Evolutionary conservation across 2,329 filamentous ascomycete species (phyloP).

Genomic region (Xylariomycetidae sp.): DNA sequence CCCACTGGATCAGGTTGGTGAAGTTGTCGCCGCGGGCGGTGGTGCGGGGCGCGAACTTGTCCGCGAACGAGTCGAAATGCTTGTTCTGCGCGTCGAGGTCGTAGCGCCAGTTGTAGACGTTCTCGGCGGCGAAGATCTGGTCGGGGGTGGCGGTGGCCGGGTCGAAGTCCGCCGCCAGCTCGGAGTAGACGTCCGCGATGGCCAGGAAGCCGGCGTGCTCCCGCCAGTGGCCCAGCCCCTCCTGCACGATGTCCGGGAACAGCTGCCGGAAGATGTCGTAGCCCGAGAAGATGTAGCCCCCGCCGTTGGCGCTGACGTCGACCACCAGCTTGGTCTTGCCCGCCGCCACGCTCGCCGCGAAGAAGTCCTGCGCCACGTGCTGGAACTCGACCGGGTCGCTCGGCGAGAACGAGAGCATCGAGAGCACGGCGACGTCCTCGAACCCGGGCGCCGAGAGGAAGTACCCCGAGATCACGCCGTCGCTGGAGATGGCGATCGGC

Average conservation of each 20-base stretch:
- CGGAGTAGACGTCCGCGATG: conserved; percentile 22
- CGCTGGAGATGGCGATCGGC: conserved; percentile 24
- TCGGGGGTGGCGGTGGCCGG: conserved; percentile 18
- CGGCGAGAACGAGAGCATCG: conserved; percentile 24
- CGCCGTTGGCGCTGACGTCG: conserved; percentile 49
- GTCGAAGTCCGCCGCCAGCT: conserved; percentile 21
- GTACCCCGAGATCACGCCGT: conserved; percentile 26
- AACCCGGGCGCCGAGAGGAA: conserved; percentile 25
- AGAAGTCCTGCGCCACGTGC: conserved; percentile 25
- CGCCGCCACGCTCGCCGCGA: conserved; percentile 30
- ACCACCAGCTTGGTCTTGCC: conserved; percentile 52
- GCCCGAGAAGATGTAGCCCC: conserved; percentile 47
- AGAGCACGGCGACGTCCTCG: conserved; percentile 27
- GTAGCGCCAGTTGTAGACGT: conserved; percentile 44
- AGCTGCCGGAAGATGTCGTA: conserved; percentile 51
- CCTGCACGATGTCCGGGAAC: conserved; percentile 41
- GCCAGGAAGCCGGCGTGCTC: conserved; percentile 33
- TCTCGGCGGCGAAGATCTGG: conserved; percentile 38
- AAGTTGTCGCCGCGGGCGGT: conserved; percentile 48
- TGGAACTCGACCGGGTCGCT: conserved; percentile 25
- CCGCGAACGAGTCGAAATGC: conserved; percentile 43
- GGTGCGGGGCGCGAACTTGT: conserved; percentile 35
- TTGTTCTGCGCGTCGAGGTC: conserved; percentile 42
- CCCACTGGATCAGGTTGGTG: conserved; percentile 46
- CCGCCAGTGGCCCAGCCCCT: conserved; percentile 34